Percentiles rank a stretch among this genome's conserved stretches.
Evolutionary conservation across 2,329 filamentous ascomycete genomes (phyloP).

Genomic region (Colletotrichum sp.): DNA sequence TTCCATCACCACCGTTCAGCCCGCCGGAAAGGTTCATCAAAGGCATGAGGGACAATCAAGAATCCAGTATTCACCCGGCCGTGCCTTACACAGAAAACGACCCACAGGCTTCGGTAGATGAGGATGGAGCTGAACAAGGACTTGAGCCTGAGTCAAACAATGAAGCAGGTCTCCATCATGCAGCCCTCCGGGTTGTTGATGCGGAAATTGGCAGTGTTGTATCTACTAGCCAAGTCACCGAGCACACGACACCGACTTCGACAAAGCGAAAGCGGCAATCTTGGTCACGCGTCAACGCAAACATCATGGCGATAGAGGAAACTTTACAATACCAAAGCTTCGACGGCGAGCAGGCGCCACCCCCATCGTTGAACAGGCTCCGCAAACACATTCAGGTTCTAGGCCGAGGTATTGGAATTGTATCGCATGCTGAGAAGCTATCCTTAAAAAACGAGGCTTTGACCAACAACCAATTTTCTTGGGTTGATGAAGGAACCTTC

Average conservation of each 20-base stretch:
- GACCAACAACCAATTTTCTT: neutral
- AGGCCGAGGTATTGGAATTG: neutral
- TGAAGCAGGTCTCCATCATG: neutral
- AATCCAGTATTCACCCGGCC: too few relatives aligned
- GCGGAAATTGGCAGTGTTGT: neutral
- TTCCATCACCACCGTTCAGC: too few relatives aligned
- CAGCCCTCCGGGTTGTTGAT: neutral
- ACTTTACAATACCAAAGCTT: neutral
- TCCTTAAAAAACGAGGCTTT: neutral
- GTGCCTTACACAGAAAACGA: too few relatives aligned
- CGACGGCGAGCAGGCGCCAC: neutral
- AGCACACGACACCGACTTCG: neutral
- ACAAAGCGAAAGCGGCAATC: neutral
- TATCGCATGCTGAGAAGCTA: neutral
- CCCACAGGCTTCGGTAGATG: too few relatives aligned
- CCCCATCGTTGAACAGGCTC: neutral
- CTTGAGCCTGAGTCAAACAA: neutral
- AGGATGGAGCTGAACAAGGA: too few relatives aligned
- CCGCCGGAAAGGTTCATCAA: too few relatives aligned
- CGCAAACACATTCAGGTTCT: neutral
- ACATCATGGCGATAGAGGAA: neutral
- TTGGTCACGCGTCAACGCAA: neutral
- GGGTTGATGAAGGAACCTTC: neutral
- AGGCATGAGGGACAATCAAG: too few relatives aligned
- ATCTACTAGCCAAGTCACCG: neutral